A percentile compares a stretch with the other conserved stretches of the same genome.
These are phyloP conservation scores for Ceratocystis diversiconidia DNA, from an alignment of 2,329 filamentous ascomycete genomes.

Conservation along the genomic window DNA sequence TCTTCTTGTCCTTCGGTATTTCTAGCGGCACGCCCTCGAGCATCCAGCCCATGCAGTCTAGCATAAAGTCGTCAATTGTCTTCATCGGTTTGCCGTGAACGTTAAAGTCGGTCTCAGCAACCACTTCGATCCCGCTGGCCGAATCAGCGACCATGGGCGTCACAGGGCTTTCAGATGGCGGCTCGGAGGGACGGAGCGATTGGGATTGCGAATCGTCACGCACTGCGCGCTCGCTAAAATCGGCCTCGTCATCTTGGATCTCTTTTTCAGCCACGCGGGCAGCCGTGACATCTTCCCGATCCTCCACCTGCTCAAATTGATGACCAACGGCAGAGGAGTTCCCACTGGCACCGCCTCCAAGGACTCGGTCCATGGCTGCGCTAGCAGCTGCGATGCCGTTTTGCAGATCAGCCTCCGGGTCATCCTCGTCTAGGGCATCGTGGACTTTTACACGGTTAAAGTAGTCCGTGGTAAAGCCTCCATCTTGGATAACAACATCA, in stretches of 20 bases:
- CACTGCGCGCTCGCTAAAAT: constrained; percentile 51
- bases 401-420: constrained; percentile 29
- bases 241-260: constrained; percentile 69
- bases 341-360: constrained; percentile 41
- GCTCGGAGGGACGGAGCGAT: neutral
- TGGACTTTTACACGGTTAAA: constrained; percentile 56
- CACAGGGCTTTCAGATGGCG: constrained; percentile 4
- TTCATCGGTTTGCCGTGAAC: constrained; percentile 43
- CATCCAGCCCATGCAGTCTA: constrained; percentile 50
- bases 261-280: constrained; percentile 82
- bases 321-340: constrained; percentile 55
- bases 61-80: constrained; percentile 63
- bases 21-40: constrained; percentile 46
- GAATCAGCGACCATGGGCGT: constrained; percentile 21
- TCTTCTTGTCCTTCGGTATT: constrained; percentile 50
- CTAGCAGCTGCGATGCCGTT: constrained; percentile 54
- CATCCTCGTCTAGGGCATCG: constrained; percentile 9
- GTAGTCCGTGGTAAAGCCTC: constrained; percentile 93
- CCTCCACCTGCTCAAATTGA: constrained; percentile 75
- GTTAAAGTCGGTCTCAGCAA: constrained; percentile 38
- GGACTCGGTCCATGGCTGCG: constrained; percentile 69
- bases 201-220: constrained; percentile 18
- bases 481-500: constrained; percentile 95
- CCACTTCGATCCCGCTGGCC: constrained; percentile 21
- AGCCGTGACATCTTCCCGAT: constrained; percentile 78